Conservation (phyloP, 441 rosid species). For the Flueggea neowawraea region DNA sequence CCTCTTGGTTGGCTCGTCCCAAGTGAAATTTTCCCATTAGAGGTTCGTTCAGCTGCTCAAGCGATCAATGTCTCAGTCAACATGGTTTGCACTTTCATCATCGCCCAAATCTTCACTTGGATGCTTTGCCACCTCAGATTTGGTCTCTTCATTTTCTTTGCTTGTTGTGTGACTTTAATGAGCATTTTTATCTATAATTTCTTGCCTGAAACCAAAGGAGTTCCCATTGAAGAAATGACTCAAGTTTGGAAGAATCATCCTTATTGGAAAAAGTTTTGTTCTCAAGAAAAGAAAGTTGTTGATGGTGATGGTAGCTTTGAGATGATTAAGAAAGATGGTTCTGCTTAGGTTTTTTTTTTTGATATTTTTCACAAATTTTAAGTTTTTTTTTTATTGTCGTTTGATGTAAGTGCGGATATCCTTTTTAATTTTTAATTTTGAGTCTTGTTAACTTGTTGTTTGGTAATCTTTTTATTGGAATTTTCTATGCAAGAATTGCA, state of each 20-base stretch:
- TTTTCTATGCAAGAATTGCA: no score
- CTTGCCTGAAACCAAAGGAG: slow-evolving; percentile 42
- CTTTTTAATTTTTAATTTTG: no score
- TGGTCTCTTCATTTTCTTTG: slow-evolving; percentile 43
- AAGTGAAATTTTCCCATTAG: slow-evolving; percentile 36
- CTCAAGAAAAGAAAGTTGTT: slow-evolving; percentile 21
- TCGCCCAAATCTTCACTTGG: slow-evolving; percentile 42
- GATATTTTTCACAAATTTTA: no score
- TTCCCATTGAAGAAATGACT: slow-evolving; percentile 45
- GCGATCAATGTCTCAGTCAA: slow-evolving; percentile 64
- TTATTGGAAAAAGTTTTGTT: slow-evolving; percentile 27
- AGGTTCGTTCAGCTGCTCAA: slow-evolving; percentile 82
- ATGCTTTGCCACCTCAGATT: slow-evolving; percentile 51
- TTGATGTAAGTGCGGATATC: background rate
- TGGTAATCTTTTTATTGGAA: no score
- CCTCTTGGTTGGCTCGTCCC: slow-evolving; percentile 75
- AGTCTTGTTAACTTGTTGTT: no score
- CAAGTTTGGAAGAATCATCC: slow-evolving; percentile 35
- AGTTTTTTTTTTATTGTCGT: background rate
- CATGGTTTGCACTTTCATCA: slow-evolving; percentile 69
- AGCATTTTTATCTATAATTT: slow-evolving; percentile 25
- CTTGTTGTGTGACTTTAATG: slow-evolving; percentile 29
- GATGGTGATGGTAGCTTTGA: background rate
- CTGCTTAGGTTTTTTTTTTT: background rate
- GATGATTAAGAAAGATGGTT: background rate